These are phyloP conservation scores for Picea engelmannii DNA, from an alignment of 83 land plant species.

Conservation along the genomic window DNA sequence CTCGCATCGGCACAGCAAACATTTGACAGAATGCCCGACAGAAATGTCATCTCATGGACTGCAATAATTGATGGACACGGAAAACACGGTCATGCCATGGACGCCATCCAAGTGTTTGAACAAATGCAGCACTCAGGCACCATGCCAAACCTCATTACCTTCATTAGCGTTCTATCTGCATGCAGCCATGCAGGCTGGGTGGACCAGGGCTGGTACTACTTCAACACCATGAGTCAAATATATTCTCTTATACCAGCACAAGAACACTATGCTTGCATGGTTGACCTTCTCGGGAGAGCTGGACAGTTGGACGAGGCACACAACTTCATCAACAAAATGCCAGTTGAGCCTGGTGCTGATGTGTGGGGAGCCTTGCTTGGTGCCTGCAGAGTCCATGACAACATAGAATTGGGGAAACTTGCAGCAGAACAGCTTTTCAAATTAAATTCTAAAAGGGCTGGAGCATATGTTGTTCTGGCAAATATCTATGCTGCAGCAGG, in stretches of 20 bases:
- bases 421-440: slow-evolving; percentile 2
- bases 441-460: not conserved
- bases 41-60: not conserved
- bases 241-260: not conserved
- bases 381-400: not conserved
- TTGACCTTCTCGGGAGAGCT: slow-evolving; percentile 4
- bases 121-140: not conserved
- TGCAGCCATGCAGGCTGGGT: slow-evolving; percentile 11
- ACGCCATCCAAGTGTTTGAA: not conserved
- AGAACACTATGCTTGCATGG: slow-evolving; percentile 4
- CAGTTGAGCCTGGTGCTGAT: not conserved
- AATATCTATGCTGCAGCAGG: not conserved
- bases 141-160: not conserved
- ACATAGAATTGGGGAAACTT: not conserved
- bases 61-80: not conserved
- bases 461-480: not conserved
- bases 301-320: not conserved
- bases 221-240: not conserved
- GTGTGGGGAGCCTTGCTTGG: slow-evolving; percentile 1
- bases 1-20: not conserved
- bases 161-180: not conserved
- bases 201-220: not conserved
- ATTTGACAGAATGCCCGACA: not conserved
- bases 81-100: not conserved
- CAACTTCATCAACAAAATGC: not conserved